These are phyloP conservation scores for Mortierella hygrophila DNA, from an alignment of 192 early-diverging fungal species.

Conservation along the genomic window DNA sequence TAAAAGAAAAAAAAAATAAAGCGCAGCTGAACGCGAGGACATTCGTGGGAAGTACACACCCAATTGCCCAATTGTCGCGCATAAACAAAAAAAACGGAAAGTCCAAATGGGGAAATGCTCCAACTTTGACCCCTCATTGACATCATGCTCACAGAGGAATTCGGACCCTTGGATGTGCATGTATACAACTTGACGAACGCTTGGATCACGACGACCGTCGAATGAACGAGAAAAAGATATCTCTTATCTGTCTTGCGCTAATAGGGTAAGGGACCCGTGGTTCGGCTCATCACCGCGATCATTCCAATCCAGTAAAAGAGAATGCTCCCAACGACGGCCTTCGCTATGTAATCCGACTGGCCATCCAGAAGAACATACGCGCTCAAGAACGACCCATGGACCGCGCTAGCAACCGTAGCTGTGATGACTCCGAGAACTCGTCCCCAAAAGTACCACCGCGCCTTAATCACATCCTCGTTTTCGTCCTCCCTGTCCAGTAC, in stretches of 20 bases:
- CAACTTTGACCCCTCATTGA: neutral
- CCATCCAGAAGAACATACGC: conserved; percentile 24
- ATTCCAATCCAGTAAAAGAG: conserved; percentile 19
- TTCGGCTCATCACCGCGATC: conserved; percentile 12
- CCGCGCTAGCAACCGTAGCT: conserved; percentile 16
- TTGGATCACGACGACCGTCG: neutral
- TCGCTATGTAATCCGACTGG: conserved; percentile 25
- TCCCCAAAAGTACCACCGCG: conserved; percentile 14
- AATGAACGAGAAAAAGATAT: neutral
- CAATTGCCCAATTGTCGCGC: neutral
- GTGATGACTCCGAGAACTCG: conserved; percentile 13
- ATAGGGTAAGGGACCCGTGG: conserved; percentile 15
- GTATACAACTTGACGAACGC: neutral
- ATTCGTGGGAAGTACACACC: too few species aligned
- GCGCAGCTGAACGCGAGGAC: neutral
- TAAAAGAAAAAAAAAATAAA: neutral
- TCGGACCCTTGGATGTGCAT: neutral
- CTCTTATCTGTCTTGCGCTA: neutral
- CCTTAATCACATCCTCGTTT: conserved; percentile 11
- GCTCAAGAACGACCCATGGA: conserved; percentile 18
- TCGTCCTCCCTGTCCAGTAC: conserved; percentile 29
- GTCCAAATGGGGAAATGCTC: neutral
- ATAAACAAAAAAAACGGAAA: neutral
- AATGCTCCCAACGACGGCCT: conserved; percentile 10
- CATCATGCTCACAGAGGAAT: neutral